Base-by-base conservation (phyloP, 805 yeast species). In the Candida namnaoensis region DNA sequence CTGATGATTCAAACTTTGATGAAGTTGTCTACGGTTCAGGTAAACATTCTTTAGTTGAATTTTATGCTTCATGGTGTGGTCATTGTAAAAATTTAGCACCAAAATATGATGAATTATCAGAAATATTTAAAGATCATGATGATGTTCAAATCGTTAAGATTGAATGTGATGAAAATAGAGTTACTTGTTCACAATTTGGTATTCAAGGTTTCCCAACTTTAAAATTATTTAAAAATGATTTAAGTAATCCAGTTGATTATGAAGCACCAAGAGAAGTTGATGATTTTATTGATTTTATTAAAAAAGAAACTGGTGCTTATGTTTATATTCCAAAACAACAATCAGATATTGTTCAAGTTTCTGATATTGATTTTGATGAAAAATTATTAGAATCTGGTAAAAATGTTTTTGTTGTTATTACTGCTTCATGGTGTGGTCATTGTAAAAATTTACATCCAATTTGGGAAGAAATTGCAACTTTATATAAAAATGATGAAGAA, bases 11-110 rank as follows among this genome's bases (percentile, higher is more conserved):
- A 32, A 74, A 66, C 46, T 80, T 80, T 54, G 74, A 76, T 40
- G 73, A 70, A 14, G 58, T 76, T 35, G 82, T 78, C 14, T 61
- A 72, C 41, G 72, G 77, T 37, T 72, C 82, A 6, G 79, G 74
- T 32, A 83, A 82, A 69, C 82, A 80, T 52, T 74, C 90, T 9
- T 71, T 88, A 47, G 86, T 87, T 47, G 84, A 87, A 30, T 91
- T 88, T 68, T 91, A 86, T 59, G 97, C 98, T 39, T 88, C 95
- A 60, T 90, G 96, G 96, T 88, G 96, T 71, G 88, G 95, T 38
- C 96, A 88, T 72, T 88, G 96, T 72, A 87, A 87, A 72, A 86
- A 74, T 60, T 72, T 90, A 58, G 91, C 88, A 37, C 96, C 96
- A 53, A 72, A 71, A 44, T 88, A 81, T 71, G 95, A 85, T 54